Base-by-base conservation (phyloP, 495 filamentous ascomycete genomes). In the Pyrenopolyporus hunteri region DNA sequence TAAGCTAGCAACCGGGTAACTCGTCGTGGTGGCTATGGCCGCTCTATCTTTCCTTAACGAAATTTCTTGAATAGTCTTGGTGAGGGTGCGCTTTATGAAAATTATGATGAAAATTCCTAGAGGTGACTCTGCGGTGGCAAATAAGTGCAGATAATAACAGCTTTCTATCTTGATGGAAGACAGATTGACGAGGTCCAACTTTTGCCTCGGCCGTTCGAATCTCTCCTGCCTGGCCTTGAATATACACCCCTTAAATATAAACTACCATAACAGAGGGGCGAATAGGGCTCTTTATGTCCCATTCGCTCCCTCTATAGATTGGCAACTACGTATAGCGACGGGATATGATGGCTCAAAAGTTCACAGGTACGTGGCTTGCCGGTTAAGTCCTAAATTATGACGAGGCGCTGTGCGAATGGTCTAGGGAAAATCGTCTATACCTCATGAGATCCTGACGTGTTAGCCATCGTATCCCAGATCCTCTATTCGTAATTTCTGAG, bases 1-100 rank as follows among this genome's bases (percentile, higher is more conserved):
- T n/a, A n/a, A n/a, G n/a, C n/a, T n/a, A n/a, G n/a, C n/a, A n/a
- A n/a, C n/a, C n/a, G n/a, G n/a, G n/a, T n/a, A n/a, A n/a, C n/a
- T n/a, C n/a, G n/a, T n/a, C n/a, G n/a, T n/a, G n/a, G n/a, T n/a
- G n/a, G n/a, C n/a, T n/a, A 69, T 19, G 26, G 51, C 50, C 52
- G 57, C 66, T 67, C 60, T 44, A 52, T 22, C 28, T 64, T 66
- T n/a, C n/a, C n/a, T n/a, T n/a, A n/a, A n/a, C n/a, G n/a, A n/a
- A n/a, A n/a, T n/a, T n/a, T n/a, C n/a, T n/a, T n/a, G n/a, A n/a
- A n/a, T n/a, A n/a, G n/a, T n/a, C n/a, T n/a, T n/a, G n/a, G n/a
- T n/a, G n/a, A n/a, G n/a, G n/a, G n/a, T n/a, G n/a, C n/a, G n/a
- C n/a, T n/a, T n/a, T n/a, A n/a, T n/a, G n/a, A n/a, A n/a, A n/a